These are phyloP conservation scores for Leccinum subgranulosum DNA, from an alignment of 768 basidiomycete genomes.

Conservation along the genomic window DNA sequence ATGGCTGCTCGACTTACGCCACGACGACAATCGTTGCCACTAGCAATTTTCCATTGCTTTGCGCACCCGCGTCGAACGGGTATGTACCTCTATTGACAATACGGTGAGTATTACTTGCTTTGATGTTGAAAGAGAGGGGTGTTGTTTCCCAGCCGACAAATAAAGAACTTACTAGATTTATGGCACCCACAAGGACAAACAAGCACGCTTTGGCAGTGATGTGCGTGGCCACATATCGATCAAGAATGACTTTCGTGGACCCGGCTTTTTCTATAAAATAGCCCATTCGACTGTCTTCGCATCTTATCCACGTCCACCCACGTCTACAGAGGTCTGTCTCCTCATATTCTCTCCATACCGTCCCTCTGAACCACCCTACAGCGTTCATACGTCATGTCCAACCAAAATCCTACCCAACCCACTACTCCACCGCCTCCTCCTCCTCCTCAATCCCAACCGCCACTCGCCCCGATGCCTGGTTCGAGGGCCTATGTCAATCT, in stretches of 20 bases:
- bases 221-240: constrained; percentile 28
- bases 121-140: constrained; percentile 3
- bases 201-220: constrained; percentile 34
- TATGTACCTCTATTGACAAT: background rate
- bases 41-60: too few relatives aligned
- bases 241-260: constrained; percentile 32
- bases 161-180: constrained; percentile 20
- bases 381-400: constrained; percentile 15
- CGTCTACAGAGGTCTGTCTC: constrained; percentile 4
- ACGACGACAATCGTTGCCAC: too few relatives aligned
- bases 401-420: constrained; percentile 7
- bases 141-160: constrained; percentile 32
- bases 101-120: background rate
- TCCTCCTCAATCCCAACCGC: background rate
- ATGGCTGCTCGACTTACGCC: too few relatives aligned
- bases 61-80: background rate
- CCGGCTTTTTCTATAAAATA: constrained; percentile 22
- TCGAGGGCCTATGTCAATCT: constrained; percentile 16
- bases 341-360: background rate
- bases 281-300: background rate
- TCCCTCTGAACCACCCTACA: background rate
- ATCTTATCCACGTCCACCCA: background rate
- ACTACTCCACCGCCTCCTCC: constrained; percentile 3
- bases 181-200: constrained; percentile 47
- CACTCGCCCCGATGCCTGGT: constrained; percentile 18